A percentile compares a stretch with the other conserved stretches of the same genome.
These are phyloP conservation scores for Cytidiella melzeri DNA, from an alignment of 768 basidiomycete species.

Conservation along the genomic window DNA sequence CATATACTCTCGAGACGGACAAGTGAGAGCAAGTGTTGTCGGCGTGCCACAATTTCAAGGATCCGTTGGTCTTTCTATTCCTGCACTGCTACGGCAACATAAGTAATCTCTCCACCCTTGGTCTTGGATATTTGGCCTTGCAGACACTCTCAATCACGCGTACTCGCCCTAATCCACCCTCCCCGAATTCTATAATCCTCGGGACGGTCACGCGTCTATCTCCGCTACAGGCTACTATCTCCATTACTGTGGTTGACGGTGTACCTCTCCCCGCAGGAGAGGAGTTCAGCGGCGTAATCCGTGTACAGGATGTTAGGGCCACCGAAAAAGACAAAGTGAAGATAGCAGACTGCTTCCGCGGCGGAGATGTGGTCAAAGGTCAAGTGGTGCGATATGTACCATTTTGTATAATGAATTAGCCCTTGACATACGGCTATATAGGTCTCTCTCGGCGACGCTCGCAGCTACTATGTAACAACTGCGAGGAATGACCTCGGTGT, in stretches of 20 bases:
- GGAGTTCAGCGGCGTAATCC: conserved; percentile 86
- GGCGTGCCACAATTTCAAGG: conserved; percentile 58
- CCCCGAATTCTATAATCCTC: conserved; percentile 69
- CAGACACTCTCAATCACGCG: conserved; percentile 62
- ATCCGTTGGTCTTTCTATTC: conserved; percentile 49
- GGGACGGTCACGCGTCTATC: conserved; percentile 81
- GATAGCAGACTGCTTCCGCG: conserved; percentile 86
- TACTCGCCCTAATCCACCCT: conserved; percentile 66
- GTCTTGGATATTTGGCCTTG: conserved; percentile 10
- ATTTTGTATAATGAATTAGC: too few species aligned
- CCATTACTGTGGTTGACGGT: conserved; percentile 84
- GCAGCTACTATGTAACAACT: conserved; percentile 89
- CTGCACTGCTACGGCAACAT: conserved; percentile 6
- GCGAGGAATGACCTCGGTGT: conserved; percentile 88
- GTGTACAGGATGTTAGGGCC: conserved; percentile 81
- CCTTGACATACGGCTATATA: conserved; percentile 27
- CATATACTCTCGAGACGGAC: conserved; percentile 56
- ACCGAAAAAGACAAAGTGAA: conserved; percentile 89
- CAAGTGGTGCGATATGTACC: conserved; percentile 81
- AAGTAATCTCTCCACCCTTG: conserved; percentile 6
- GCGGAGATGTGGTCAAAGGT: conserved; percentile 86
- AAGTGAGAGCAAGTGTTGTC: conserved; percentile 63
- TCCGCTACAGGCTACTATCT: conserved; percentile 74
- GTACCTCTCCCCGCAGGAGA: conserved; percentile 76
- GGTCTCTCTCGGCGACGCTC: conserved; percentile 90